Evolutionary conservation across 495 filamentous ascomycete species (phyloP).

Genomic region (Daldinia bambusicola): DNA sequence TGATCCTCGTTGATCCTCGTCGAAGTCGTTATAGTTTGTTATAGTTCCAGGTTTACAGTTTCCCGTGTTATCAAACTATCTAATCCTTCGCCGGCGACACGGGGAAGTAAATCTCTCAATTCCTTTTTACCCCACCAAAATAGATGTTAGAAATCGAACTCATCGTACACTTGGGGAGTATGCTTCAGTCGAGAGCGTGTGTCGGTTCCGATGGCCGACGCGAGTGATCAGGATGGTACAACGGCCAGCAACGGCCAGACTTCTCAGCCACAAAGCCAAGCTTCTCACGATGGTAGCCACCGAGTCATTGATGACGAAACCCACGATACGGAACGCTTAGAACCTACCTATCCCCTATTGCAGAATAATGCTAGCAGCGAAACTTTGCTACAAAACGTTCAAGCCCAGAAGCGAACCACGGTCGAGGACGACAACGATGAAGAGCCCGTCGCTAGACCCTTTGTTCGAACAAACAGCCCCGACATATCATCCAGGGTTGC

Average conservation of each 20-base stretch:
- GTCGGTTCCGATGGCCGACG: conserved; percentile 35
- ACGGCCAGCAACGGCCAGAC: conserved; percentile 33
- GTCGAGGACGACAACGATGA: conserved; percentile 71
- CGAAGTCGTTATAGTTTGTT: background rate
- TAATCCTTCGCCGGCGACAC: background rate
- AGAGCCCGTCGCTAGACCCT: conserved; percentile 71
- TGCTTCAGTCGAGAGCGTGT: conserved; percentile 11
- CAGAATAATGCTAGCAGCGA: conserved; percentile 57
- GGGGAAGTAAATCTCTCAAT: background rate
- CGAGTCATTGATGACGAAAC: conserved; percentile 13
- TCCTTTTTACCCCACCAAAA: background rate
- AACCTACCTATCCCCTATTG: conserved; percentile 54
- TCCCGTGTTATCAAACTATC: background rate
- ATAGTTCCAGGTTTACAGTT: background rate
- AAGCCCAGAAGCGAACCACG: conserved; percentile 48
- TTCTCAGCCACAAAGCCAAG: conserved; percentile 25
- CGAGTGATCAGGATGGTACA: conserved; percentile 30
- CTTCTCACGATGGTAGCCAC: conserved; percentile 17
- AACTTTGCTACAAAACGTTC: conserved; percentile 44
- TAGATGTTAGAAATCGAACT: background rate
- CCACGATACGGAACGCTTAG: conserved; percentile 11
- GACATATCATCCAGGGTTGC: conserved; percentile 52
- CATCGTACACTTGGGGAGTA: conserved; percentile 11
- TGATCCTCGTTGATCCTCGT: background rate
- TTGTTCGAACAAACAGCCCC: conserved; percentile 70